phyloP scores from a whole-genome alignment of 2,329 filamentous ascomycete genomes.

The Tolypocladium capitatum region DNA sequence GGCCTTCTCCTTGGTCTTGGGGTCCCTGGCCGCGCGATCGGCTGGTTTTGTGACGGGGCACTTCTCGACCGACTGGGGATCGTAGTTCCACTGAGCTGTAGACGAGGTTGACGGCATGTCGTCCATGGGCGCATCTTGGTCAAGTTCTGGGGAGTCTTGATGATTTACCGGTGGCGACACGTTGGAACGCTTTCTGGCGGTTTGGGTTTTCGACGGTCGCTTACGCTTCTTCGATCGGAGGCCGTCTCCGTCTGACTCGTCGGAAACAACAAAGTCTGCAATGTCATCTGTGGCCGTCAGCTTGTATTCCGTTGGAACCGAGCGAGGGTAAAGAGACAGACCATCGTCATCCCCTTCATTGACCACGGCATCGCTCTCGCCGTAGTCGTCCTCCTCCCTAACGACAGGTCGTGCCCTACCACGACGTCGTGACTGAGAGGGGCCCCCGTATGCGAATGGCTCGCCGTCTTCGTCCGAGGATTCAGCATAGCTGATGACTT shows the following conservation, averaged over 20 bases:
- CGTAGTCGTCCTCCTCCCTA: slow-evolving; percentile 57
- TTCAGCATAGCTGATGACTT: slow-evolving; percentile 67
- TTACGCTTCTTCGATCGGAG: slow-evolving; percentile 60
- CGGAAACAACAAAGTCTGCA: slow-evolving; percentile 76
- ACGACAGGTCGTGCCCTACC: slow-evolving; percentile 43
- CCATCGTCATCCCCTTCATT: slow-evolving; percentile 53
- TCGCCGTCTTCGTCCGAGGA: slow-evolving; percentile 72
- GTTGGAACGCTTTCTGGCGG: slow-evolving; percentile 50
- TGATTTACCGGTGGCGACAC: slow-evolving; percentile 25
- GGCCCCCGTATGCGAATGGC: slow-evolving; percentile 40
- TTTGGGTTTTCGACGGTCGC: slow-evolving; percentile 38
- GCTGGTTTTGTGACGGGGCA: slow-evolving; percentile 20
- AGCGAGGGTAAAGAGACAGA: slow-evolving; percentile 13
- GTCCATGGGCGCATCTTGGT: slow-evolving; percentile 39
- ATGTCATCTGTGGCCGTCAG: slow-evolving; percentile 44
- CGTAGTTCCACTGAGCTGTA: slow-evolving; percentile 66
- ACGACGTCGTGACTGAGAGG: slow-evolving; percentile 24
- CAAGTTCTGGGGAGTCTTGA: slow-evolving; percentile 26
- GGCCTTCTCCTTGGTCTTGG: slow-evolving; percentile 49
- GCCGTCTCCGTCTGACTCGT: slow-evolving; percentile 62
- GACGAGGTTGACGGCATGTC: slow-evolving; percentile 53
- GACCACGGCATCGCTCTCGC: slow-evolving; percentile 49
- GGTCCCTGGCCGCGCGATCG: slow-evolving; percentile 13
- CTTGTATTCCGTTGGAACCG: neutral
- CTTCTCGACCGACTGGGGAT: slow-evolving; percentile 32